A percentile compares a stretch with the other conserved stretches of the same genome.
These are phyloP conservation scores for Chlorella sp. DNA, from an alignment of 139 green algal species.

Conservation along the genomic window DNA sequence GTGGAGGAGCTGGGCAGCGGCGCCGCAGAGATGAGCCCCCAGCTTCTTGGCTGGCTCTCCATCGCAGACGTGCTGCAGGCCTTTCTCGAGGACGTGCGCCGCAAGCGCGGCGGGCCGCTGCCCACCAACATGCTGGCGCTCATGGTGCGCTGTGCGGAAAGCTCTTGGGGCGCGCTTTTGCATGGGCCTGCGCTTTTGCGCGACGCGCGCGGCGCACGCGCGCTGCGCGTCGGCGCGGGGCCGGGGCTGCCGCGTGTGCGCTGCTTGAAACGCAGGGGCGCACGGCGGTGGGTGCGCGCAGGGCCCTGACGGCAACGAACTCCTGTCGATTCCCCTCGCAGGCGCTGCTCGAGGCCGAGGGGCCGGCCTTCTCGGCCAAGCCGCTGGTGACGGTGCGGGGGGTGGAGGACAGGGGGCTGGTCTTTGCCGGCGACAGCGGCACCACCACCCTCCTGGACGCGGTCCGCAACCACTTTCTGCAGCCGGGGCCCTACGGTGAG, in stretches of 20 bases:
- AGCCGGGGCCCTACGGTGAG: constrained; percentile 1
- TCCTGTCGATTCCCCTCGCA: too few species aligned
- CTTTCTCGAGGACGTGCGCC: constrained; percentile 45
- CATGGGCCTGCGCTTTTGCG: too few species aligned
- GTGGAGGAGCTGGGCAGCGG: constrained; percentile 62
- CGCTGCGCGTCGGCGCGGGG: too few species aligned
- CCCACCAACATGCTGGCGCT: constrained; percentile 75
- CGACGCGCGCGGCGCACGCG: too few species aligned
- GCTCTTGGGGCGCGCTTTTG: too few species aligned
- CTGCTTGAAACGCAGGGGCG: too few species aligned
- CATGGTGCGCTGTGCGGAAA: too few species aligned
- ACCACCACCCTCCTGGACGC: constrained; percentile 50
- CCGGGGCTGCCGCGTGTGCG: too few species aligned
- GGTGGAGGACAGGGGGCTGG: constrained; percentile 63
- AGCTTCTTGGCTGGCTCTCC: constrained; percentile 70
- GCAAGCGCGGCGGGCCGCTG: constrained; percentile 32
- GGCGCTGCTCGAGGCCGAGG: constrained; percentile 70
- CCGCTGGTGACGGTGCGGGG: constrained; percentile 65
- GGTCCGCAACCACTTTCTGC: constrained; percentile 49
- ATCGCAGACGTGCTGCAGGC: constrained; percentile 54
- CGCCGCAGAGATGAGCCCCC: constrained; percentile 27
- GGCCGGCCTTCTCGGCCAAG: constrained; percentile 53
- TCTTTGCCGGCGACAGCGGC: constrained; percentile 60
- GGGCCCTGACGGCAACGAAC: too few species aligned
- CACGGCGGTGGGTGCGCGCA: too few species aligned